Evolutionary conservation across 2,329 filamentous ascomycete species (phyloP).

Genomic region (Fusarium sp.): DNA sequence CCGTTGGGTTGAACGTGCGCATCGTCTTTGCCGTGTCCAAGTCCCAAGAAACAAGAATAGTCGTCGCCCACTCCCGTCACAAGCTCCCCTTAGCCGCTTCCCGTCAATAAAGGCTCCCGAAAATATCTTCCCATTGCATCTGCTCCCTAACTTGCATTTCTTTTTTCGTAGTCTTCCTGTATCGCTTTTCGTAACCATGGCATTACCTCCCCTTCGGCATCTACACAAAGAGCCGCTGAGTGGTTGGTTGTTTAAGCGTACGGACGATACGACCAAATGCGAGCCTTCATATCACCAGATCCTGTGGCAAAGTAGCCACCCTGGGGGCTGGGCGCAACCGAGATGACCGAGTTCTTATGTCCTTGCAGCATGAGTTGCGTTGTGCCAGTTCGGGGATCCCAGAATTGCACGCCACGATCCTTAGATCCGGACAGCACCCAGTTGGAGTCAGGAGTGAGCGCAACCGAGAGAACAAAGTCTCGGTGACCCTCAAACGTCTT

Average conservation of each 20-base stretch:
- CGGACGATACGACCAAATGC: slow-evolving; percentile 88
- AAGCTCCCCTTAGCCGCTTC: slow-evolving; percentile 22
- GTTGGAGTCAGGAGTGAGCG: slow-evolving; percentile 88
- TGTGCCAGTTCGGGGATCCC: slow-evolving; percentile 91
- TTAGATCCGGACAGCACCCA: slow-evolving; percentile 99
- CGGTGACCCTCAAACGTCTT: slow-evolving; percentile 98
- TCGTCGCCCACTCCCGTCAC: slow-evolving; percentile 32
- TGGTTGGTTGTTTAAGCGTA: slow-evolving; percentile 43
- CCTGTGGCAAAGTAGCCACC: slow-evolving; percentile 93
- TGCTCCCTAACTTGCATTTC: slow-evolving; percentile 6
- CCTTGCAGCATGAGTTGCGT: slow-evolving; percentile 99
- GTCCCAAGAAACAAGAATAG: slow-evolving; percentile 39
- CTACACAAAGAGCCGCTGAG: slow-evolving; percentile 28
- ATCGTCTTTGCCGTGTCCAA: slow-evolving; percentile 30
- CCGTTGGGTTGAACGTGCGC: slow-evolving; percentile 28
- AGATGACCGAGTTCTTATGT: slow-evolving; percentile 98
- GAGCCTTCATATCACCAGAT: slow-evolving; percentile 95
- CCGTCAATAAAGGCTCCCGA: slow-evolving; percentile 20
- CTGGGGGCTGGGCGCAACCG: slow-evolving; percentile 89
- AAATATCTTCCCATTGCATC: slow-evolving; percentile 24
- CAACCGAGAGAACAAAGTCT: slow-evolving; percentile 96
- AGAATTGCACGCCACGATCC: slow-evolving; percentile 97
- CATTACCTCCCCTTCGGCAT: slow-evolving; percentile 13
- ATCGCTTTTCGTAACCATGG: slow-evolving; percentile 19
- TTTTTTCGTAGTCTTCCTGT: slow-evolving; percentile 21